Conservation (phyloP, 1,284 basidiomycete species). For the Phlebopus sp. region DNA sequence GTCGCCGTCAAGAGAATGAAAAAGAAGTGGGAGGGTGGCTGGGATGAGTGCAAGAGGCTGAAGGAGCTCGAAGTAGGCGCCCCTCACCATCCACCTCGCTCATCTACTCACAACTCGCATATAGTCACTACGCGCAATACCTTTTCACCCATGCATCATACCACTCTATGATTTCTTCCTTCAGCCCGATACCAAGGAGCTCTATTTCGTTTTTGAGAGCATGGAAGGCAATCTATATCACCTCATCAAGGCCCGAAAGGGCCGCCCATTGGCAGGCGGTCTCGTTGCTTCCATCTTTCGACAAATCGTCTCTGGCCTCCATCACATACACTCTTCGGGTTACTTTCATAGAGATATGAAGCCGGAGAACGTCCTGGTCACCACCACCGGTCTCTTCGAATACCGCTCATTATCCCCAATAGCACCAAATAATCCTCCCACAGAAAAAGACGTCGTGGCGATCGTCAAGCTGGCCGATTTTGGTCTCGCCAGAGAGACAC, state of each 20-base stretch:
- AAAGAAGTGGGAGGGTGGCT: conserved; percentile 94
- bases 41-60: conserved; percentile 93
- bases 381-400: conserved; percentile 95
- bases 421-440: conserved; percentile 54
- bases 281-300: conserved; percentile 94
- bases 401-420: conserved; percentile 79
- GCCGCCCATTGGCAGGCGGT: conserved; percentile 90
- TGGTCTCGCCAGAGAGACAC: conserved; percentile 91
- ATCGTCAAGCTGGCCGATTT: conserved; percentile 99
- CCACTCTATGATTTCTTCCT: conserved; percentile 99
- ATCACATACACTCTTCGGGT: conserved; percentile 90
- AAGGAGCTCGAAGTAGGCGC: conserved; percentile 90
- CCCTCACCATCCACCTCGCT: conserved; percentile 18
- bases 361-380: conserved; percentile 99
- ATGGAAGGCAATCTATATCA: conserved; percentile 99
- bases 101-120: conserved; percentile 11
- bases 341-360: conserved; percentile 99
- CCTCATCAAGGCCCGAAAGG: conserved; percentile 95
- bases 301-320: conserved; percentile 87
- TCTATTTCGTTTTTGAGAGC: conserved; percentile 99
- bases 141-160: conserved; percentile 96
- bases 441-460: conserved; percentile 92
- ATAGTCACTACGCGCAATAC: conserved; percentile 91
- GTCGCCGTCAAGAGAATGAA: conserved; percentile 99
- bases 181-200: conserved; percentile 87